Percentiles rank a stretch among this genome's conserved stretches.
These are phyloP conservation scores for Chalciporus pseudorubinellus DNA, from an alignment of 768 basidiomycete genomes.

Conservation along the genomic window DNA sequence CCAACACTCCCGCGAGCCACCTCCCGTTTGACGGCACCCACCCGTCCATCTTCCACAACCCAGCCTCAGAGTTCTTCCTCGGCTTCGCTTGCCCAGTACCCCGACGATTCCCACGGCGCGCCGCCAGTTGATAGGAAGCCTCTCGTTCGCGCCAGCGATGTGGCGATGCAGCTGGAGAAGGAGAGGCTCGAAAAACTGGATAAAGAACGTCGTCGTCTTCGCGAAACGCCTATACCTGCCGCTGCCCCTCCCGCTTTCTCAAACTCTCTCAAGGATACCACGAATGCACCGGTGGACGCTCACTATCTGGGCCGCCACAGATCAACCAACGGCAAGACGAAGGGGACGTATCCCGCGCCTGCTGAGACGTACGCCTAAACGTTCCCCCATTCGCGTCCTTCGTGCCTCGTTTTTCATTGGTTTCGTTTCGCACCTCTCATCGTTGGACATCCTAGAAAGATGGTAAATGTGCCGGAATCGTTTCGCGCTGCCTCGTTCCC, in stretches of 20 bases:
- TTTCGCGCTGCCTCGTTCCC: conserved; percentile 23
- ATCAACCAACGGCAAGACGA: conserved; percentile 16
- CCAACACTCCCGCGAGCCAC: conserved; percentile 21
- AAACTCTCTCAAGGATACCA: conserved; percentile 30
- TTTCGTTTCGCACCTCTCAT: neutral
- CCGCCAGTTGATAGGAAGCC: conserved; percentile 21
- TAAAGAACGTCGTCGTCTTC: conserved; percentile 29
- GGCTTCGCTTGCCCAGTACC: conserved; percentile 11
- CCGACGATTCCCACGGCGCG: conserved; percentile 9
- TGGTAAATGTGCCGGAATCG: conserved; percentile 21
- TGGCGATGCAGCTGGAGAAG: conserved; percentile 52
- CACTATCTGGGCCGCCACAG: conserved; percentile 20
- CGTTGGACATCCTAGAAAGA: neutral
- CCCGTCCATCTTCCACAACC: conserved; percentile 24
- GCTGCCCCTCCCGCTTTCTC: conserved; percentile 6
- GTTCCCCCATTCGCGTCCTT: neutral
- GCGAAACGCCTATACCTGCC: conserved; percentile 14
- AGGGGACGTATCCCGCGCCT: conserved; percentile 7
- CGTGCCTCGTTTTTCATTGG: neutral
- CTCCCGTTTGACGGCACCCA: conserved; percentile 19
- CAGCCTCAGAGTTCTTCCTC: conserved; percentile 20
- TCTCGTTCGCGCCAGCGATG: conserved; percentile 50
- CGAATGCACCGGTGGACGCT: conserved; percentile 21
- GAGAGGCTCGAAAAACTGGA: conserved; percentile 38
- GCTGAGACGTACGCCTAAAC: conserved; percentile 18